A percentile compares a stretch with the other conserved stretches of the same genome.
Conservation (phyloP, 2,329 filamentous ascomycete genomes). For the Kalmusia sp. region DNA sequence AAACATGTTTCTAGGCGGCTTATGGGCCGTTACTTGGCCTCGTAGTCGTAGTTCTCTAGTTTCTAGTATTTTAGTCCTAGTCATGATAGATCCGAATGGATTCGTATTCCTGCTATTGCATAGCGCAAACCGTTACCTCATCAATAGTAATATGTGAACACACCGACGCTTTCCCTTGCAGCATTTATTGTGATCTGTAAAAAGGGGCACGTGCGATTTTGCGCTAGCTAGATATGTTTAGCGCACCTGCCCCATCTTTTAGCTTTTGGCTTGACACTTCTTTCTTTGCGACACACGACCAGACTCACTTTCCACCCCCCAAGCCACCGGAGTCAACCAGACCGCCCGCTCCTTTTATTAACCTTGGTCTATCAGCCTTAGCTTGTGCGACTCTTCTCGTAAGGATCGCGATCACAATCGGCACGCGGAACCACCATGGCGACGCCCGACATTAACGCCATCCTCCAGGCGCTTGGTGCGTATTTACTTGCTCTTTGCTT, state of each 20-base stretch:
- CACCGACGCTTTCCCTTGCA: too few relatives aligned
- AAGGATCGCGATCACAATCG: not conserved
- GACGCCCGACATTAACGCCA: slow-evolving; percentile 46
- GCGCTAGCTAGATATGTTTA: not conserved
- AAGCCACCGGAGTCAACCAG: not conserved
- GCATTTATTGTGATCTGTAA: too few relatives aligned
- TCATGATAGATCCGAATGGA: slow-evolving; percentile 6
- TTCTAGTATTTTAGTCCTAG: not conserved
- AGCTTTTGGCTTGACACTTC: not conserved
- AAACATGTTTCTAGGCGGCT: not conserved
- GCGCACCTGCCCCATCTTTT: not conserved
- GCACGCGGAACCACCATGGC: slow-evolving; percentile 31
- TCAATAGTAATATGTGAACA: not conserved
- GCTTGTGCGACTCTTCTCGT: not conserved
- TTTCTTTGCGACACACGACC: slow-evolving; percentile 6
- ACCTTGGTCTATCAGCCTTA: not conserved
- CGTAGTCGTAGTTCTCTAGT: not conserved
- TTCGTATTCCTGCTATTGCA: not conserved
- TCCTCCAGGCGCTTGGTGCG: slow-evolving; percentile 48
- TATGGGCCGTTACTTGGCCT: slow-evolving; percentile 1
- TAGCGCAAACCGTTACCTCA: too few relatives aligned
- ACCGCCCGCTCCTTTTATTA: not conserved
- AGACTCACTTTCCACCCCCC: not conserved
- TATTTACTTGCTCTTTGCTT: not conserved
- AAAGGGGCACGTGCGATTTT: not conserved